Evolutionary conservation across 495 filamentous ascomycete genomes (phyloP).

Genomic region (Bathelium albidoporum): DNA sequence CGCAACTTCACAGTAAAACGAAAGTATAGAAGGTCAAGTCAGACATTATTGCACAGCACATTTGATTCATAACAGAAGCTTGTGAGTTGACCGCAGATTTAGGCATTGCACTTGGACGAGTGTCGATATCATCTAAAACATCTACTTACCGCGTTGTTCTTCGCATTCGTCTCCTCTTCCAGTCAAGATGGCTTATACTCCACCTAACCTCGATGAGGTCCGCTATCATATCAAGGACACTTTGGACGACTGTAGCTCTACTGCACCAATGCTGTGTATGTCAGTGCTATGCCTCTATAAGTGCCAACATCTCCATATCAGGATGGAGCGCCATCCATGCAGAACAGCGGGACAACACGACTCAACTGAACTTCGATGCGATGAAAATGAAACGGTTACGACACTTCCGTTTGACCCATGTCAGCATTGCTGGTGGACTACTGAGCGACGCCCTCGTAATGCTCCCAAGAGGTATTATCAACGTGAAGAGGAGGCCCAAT

Average conservation of each 20-base stretch:
- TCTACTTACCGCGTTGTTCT: too few species aligned
- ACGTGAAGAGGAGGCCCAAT: too few species aligned
- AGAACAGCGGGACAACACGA: neutral
- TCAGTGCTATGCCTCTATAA: neutral
- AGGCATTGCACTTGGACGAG: too few species aligned
- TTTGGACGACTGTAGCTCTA: neutral
- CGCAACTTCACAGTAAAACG: neutral
- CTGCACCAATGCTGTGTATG: neutral
- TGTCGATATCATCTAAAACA: too few species aligned
- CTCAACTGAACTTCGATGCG: neutral
- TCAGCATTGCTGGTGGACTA: neutral
- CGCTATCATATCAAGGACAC: neutral
- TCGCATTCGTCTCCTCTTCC: neutral
- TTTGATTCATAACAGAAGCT: too few species aligned
- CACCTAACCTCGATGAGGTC: neutral
- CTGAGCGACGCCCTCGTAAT: too few species aligned
- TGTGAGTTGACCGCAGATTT: too few species aligned
- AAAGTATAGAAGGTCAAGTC: too few species aligned
- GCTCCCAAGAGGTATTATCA: too few species aligned
- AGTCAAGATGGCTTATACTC: neutral
- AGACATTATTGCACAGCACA: too few species aligned
- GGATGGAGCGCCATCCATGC: neutral
- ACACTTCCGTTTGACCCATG: neutral
- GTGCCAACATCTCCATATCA: neutral
- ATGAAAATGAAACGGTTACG: neutral